Base-by-base conservation (phyloP, 306 rosid genomes). In the Mimosa pudica region DNA sequence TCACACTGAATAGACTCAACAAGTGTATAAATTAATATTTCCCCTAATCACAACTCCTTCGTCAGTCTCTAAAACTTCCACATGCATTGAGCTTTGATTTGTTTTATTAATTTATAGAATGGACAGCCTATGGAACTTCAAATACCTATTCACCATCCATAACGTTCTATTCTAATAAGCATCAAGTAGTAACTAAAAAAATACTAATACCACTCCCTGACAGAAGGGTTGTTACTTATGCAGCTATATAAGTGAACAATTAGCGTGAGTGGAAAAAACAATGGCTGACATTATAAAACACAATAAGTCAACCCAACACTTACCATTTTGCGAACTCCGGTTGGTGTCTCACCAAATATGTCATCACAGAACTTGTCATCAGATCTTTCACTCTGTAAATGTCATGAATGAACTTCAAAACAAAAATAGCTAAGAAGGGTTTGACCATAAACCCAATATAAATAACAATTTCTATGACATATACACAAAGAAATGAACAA, bases 281-380 rank as follows among this genome's bases (percentile, higher is more conserved):
- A 30, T 6, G 14, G 55, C 11, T 44, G 33, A 3, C 12, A 33
- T 10, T 33, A 38, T 13, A 9, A 41, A 66, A 80, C 54, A 67
- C 36, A 75, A 24, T 61, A 36, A 30, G 60, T 76, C 46, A 66
- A 49, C 46, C 60, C 78, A 74, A 71, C 70, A 75, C 94, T 82
- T 81, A 96, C 99, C 70, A 60, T 70, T 88, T 89, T 96, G 74
- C 89, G 91, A 83, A 93, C 88, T 77, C 98, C 94, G 33, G 98
- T 89, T 58, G 98, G 99, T 20, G 98, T 96, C 89, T 93, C 99
- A n/a, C 99, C 98, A 88, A 96, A 96, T 81, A 96, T 96, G 83
- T 96, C 99, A 81, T 96, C 99, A 70, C 98, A 89, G 71, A 86
- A 90, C 78, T 83, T 79, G 57, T 81, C 97, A 79, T 79, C 92